Base-by-base conservation (phyloP, 1,284 basidiomycete genomes). In the Ceratobasidium sp. region DNA sequence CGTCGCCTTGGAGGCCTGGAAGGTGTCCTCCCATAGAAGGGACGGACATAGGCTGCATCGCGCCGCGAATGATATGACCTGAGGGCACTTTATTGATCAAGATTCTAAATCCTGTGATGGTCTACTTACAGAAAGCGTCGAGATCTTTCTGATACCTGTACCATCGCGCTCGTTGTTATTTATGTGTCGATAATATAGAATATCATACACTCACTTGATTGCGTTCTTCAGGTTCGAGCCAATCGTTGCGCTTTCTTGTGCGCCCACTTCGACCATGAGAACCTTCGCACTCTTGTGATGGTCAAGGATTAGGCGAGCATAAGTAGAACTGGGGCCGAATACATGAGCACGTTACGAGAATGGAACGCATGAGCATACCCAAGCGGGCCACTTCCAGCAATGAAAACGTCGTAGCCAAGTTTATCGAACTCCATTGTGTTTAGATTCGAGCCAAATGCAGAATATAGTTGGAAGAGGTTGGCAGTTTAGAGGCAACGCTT, bases 61-160 rank as follows among this genome's bases (percentile, higher is more conserved):
- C 70, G 26, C 15, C 63, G n/a, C 63, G 51, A 33, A 75, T 67
- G 20, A 75, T 55, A 46, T 63, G 51, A 3, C 42, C 55, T 67
- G 39, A 3, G 7, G 18, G 1, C 23, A 51, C 18, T 42, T 40
- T 15, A n/a, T 15, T 15, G 4, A 7, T 12, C 7, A n/a, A 40
- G 10, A 12, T 42, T 23, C 15, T n/a, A 42, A 68, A 2, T 7
- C 7, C 28, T 40, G 20, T 33, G 18, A 49, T 18, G 23, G 33
- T 28, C 51, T 20, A 68, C 55, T 44, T 28, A 58, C 76, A 23
- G 23, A 77, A 77, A 12, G 46, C 44, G 20, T 77, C 73, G 26
- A 77, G 64, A 55, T 70, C 76, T 46, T 58, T 56, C 26, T 68
- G 67, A 51, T 68, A 77, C 40, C 76, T 63, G 28, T 26, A 46